Evolutionary conservation across 305 asterid species (phyloP), one percentile per base, ranked within the genome.

Genomic region (Rubia tinctorum): DNA sequence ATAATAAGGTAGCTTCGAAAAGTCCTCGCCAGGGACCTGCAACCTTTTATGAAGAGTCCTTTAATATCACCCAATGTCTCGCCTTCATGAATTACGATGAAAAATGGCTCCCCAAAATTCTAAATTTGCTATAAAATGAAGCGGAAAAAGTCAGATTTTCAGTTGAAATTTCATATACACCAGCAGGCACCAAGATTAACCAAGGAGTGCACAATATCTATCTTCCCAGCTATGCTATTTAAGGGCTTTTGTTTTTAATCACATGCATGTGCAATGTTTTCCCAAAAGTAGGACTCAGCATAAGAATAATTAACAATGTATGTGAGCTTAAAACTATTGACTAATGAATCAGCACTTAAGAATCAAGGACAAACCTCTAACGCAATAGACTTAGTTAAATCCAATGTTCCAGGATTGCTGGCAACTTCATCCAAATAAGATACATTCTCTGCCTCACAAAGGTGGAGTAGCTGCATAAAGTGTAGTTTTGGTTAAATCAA

Each of bases 371-470:
- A 60, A 81, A 95, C 98, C 99, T 91, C 88, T 23, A 86, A 81
- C 18, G 90, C 96, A 82, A 90, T 78, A 74, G 93, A 87, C 86
- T 95, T 85, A 4, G 98, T 93, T 88, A 93, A 79, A 73, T 81
- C 82, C 87, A 84, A 90, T 84, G 92, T 84, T 78, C 78, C 75
- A 59, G 85, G 81, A 69, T 83, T 86, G 83, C 93, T 89, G 78
- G 97, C 93, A 76, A 93, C 97, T 85, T 91, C 99, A 73, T 95
- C 99, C 86, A 95, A 87, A 87, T 91, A 95, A 76, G 99, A 93
- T 5, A 88, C 88, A 71, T 86, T 87, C 82, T 95, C 99, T 17
- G 96, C 90, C 85, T 95, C 99, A 58, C 98, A 95, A 27, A 95
- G 99, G 84, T 86, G 84, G 89, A 90, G 80, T 67, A 95, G 91